These are phyloP conservation scores for Ophiosphaerella narmari DNA, from an alignment of 2,329 filamentous ascomycete species.

Conservation along the genomic window DNA sequence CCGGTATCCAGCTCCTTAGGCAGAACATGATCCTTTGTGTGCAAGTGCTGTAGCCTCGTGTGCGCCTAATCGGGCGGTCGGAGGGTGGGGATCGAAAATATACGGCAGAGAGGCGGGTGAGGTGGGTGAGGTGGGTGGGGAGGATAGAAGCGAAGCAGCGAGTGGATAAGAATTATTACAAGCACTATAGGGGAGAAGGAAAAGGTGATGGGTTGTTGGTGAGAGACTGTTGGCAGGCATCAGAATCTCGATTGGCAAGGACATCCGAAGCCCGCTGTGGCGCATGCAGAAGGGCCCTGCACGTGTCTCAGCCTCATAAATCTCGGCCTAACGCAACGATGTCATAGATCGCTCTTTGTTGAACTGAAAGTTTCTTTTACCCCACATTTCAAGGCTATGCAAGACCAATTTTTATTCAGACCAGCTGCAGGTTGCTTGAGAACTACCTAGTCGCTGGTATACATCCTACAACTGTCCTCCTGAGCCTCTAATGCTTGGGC, in stretches of 20 bases:
- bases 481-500: not conserved
- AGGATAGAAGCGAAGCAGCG: constrained; percentile 10
- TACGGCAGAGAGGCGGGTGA: not conserved
- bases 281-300: constrained; percentile 3
- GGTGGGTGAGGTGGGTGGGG: not conserved
- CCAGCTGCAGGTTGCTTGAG: not conserved
- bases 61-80: constrained; percentile 3
- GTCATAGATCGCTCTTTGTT: not conserved
- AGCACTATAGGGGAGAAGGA: constrained; percentile 3
- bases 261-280: constrained; percentile 9
- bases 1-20: constrained; percentile 62
- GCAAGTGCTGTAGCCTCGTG: constrained; percentile 10
- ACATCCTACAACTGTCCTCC: not conserved
- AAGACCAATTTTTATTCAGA: not conserved
- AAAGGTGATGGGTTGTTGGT: constrained; percentile 5
- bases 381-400: no score
- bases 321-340: constrained; percentile 6
- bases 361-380: not conserved
- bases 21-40: constrained; percentile 62
- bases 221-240: constrained; percentile 3
- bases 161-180: constrained; percentile 11
- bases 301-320: constrained; percentile 11
- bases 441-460: not conserved
- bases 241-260: constrained; percentile 9
- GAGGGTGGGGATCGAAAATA: constrained; percentile 1